Evolutionary conservation across 2,329 filamentous ascomycete genomes (phyloP).

Genomic region (Blumeria hordei): DNA sequence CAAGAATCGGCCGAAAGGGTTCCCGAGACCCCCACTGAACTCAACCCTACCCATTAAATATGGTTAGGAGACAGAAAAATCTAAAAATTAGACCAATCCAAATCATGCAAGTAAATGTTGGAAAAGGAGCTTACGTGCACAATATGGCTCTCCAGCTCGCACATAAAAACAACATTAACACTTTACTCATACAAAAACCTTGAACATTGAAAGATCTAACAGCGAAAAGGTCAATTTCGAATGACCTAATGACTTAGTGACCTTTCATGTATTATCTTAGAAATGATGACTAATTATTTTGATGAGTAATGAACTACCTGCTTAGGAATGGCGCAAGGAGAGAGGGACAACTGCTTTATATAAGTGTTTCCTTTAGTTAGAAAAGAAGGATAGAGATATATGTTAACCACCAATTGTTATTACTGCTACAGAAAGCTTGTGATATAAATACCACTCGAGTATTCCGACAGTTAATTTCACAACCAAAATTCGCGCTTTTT

Average conservation of each 20-base stretch:
- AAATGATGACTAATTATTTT: too few species aligned
- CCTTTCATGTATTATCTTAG: too few species aligned
- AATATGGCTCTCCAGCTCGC: background rate
- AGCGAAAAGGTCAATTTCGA: background rate
- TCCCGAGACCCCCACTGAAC: background rate
- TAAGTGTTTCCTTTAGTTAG: too few species aligned
- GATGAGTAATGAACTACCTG: too few species aligned
- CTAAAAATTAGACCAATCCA: background rate
- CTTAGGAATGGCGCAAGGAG: too few species aligned
- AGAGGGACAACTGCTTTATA: too few species aligned
- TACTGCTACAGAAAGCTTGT: too few species aligned
- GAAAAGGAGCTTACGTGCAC: background rate
- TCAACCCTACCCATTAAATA: background rate
- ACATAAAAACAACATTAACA: background rate
- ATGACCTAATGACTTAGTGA: too few species aligned
- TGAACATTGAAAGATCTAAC: background rate
- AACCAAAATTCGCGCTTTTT: background rate
- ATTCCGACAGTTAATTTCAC: too few species aligned
- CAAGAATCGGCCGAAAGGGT: background rate
- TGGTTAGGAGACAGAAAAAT: background rate
- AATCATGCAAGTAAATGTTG: conserved; percentile 1
- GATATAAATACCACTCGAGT: too few species aligned
- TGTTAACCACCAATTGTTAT: too few species aligned
- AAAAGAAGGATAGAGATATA: too few species aligned
- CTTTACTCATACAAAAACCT: background rate